phyloP scores from a whole-genome alignment of 2,329 filamentous ascomycete genomes.

The Cladosporium sp. region DNA sequence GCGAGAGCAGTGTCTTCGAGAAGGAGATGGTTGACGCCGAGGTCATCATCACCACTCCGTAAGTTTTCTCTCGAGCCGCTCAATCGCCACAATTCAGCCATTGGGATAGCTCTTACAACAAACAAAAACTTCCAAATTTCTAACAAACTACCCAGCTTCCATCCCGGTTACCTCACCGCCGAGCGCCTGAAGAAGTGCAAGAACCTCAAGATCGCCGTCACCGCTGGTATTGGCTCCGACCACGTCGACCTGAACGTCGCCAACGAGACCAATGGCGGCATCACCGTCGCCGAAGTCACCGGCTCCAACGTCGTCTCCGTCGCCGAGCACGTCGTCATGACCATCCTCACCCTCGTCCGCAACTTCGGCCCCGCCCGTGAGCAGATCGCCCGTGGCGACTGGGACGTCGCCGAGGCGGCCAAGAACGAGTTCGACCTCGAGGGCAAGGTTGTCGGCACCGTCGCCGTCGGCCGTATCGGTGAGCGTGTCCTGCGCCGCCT shows the following conservation, averaged over 20 bases:
- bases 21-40: constrained; percentile 95
- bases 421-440: constrained; percentile 99
- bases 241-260: constrained; percentile 96
- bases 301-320: constrained; percentile 98
- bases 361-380: constrained; percentile 99
- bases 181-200: constrained; percentile 97
- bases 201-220: constrained; percentile 97
- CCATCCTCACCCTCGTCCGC: constrained; percentile 89
- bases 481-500: constrained; percentile 95
- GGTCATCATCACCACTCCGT: constrained; percentile 99
- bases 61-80: constrained; percentile 30
- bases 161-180: constrained; percentile 94
- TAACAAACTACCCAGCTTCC: constrained; percentile 61
- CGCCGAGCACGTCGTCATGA: constrained; percentile 99
- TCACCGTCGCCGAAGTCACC: constrained; percentile 97
- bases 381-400: constrained; percentile 82
- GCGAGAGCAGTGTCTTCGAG: constrained; percentile 88
- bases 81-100: neutral
- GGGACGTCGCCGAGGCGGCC: constrained; percentile 92
- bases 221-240: constrained; percentile 96
- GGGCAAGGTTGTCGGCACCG: constrained; percentile 95
- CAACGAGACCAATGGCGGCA: constrained; percentile 96
- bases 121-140: neutral
- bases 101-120: neutral
- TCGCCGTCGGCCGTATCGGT: constrained; percentile 94